A percentile compares a stretch with the other conserved stretches of the same genome.
phyloP scores from a whole-genome alignment of 2,329 filamentous ascomycete species.

The Drechslerella dactyloides region DNA sequence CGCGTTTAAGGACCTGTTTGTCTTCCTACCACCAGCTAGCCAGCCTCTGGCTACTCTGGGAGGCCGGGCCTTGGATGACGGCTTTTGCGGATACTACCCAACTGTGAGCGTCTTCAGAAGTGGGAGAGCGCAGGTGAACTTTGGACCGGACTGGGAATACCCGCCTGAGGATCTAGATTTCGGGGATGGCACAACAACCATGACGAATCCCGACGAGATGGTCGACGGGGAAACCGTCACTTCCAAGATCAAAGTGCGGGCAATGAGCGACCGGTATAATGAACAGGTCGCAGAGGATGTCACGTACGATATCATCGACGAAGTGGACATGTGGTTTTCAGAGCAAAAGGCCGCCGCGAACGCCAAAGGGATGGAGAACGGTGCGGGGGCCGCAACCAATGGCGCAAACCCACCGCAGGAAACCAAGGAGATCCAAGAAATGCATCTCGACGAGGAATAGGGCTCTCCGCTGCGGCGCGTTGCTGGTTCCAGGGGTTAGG shows the following conservation, averaged over 20 bases:
- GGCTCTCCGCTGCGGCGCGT: slow-evolving; percentile 13
- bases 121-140: slow-evolving; percentile 89
- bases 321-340: slow-evolving; percentile 86
- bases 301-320: slow-evolving; percentile 89
- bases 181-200: slow-evolving; percentile 56
- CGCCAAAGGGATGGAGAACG: slow-evolving; percentile 1
- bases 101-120: slow-evolving; percentile 90
- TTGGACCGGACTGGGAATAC: slow-evolving; percentile 91
- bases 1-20: slow-evolving; percentile 83
- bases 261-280: slow-evolving; percentile 78
- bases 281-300: slow-evolving; percentile 96
- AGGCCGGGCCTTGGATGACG: slow-evolving; percentile 87
- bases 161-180: slow-evolving; percentile 69
- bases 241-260: slow-evolving; percentile 56
- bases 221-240: slow-evolving; percentile 58
- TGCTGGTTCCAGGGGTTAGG: background rate
- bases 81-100: slow-evolving; percentile 93
- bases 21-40: slow-evolving; percentile 90
- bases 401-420: slow-evolving; percentile 26
- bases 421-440: slow-evolving; percentile 46
- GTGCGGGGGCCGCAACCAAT: background rate
- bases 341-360: slow-evolving; percentile 59
- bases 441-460: slow-evolving; percentile 50
- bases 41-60: slow-evolving; percentile 73
- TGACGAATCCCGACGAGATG: slow-evolving; percentile 52